Evolutionary conservation across 148 eudicot species (phyloP).

Genomic region (Amaranthus palmeri): DNA sequence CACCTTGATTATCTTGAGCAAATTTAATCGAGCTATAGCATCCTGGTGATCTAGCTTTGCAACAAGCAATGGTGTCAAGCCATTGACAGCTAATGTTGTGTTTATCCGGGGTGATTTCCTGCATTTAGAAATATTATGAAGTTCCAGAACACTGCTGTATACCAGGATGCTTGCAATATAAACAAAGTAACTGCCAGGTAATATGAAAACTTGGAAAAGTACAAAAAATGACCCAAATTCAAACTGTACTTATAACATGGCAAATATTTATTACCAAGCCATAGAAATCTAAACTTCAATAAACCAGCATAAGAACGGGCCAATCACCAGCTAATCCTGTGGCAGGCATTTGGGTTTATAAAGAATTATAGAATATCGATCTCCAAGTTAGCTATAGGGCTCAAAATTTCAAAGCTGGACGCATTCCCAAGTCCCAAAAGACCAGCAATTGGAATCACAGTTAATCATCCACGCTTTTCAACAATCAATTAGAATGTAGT

Average conservation of each 20-base stretch:
- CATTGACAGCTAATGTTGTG: slow-evolving; percentile 89
- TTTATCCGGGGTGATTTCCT: slow-evolving; percentile 95
- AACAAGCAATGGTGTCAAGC: slow-evolving; percentile 87
- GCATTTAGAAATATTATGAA: slow-evolving; percentile 25
- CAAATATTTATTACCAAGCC: no score
- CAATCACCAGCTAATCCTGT: no score
- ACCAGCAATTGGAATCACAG: not conserved
- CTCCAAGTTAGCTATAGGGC: no score
- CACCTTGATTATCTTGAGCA: slow-evolving; percentile 87
- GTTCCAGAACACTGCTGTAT: not conserved
- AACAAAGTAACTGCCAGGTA: not conserved
- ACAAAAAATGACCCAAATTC: no score
- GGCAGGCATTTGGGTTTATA: no score
- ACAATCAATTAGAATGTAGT: not conserved
- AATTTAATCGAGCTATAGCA: slow-evolving; percentile 96
- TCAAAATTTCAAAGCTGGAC: not conserved
- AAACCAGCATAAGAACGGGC: no score
- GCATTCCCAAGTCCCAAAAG: not conserved
- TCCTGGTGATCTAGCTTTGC: slow-evolving; percentile 94
- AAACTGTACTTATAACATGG: no score
- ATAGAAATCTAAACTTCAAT: no score
- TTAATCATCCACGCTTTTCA: not conserved
- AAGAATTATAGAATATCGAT: no score
- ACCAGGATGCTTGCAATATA: not conserved
- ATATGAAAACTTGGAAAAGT: no score